Evolutionary conservation across 129 eudicot species (phyloP), one percentile per base, ranked within the genome.

Genomic region (Daucus carota): DNA sequence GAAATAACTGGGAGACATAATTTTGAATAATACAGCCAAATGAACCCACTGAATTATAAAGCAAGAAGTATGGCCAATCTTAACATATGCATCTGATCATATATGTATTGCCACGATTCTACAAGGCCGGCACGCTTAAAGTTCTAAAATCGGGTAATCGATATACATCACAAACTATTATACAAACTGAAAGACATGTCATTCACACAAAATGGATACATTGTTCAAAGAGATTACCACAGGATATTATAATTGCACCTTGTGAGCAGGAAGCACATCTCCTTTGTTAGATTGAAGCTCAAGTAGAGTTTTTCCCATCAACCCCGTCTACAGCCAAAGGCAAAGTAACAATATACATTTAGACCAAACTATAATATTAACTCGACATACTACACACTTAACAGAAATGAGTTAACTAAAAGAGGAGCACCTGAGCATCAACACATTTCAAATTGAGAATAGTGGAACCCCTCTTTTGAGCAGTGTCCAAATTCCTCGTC

Each of bases 221-320:
- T 17, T 18, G 65, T 73, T 18, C 2, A 11, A 65, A 67, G 75
- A 38, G 32, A 50, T 72, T 75, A 47, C 73, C 77, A 76, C 72
- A 20, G 48, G 28, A 62, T 26, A 70, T 9, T 52, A 70, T 68
- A 75, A 54, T 44, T 74, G 84, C 72, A 94, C 98, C 92, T 87
- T 94, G 88, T 94, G 98, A 74, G 92, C 86, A 41, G 98, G 98
- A 77, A 94, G 96, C 73, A 94, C 96, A 47, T 94, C 97, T 48
- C 93, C 98, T 89, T 94, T 94, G 65, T 88, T 91, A 24, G 97
- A 94, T 78, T 94, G 96, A 77, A 94, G 90, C 83, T 94, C 98
- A 41, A 94, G 86, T 72, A 94, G 96, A 74, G 85, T 81, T 85
- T 94, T 94, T 26, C 98, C 98, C 96, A 94, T 89, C 79, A 94